Evolutionary conservation across 208 protist species (phyloP).

Genomic region (Wallacemonas sp.): DNA sequence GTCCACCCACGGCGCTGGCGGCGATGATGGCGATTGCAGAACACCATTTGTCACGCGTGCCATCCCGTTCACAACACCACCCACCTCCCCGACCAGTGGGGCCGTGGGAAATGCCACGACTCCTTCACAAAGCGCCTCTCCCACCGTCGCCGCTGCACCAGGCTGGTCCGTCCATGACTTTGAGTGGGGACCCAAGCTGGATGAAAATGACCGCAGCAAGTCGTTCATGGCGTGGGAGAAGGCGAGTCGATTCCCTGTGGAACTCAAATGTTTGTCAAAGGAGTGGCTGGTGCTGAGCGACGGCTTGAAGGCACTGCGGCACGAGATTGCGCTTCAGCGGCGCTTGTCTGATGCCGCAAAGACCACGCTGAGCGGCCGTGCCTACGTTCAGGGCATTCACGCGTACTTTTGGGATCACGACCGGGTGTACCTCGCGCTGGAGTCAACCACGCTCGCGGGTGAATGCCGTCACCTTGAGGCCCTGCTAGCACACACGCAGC

Average conservation of each 20-base stretch:
- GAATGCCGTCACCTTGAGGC: constrained; percentile 92
- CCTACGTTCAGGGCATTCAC: constrained; percentile 93
- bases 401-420: constrained; percentile 97
- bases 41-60: background rate
- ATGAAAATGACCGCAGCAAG: constrained; percentile 43
- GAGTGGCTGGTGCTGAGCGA: constrained; percentile 39
- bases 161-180: constrained; percentile 42
- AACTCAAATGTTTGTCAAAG: constrained; percentile 54
- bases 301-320: constrained; percentile 88
- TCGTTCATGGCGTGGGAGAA: constrained; percentile 44
- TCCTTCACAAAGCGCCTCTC: too few species aligned
- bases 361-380: constrained; percentile 66
- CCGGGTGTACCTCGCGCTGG: constrained; percentile 96
- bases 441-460: constrained; percentile 81
- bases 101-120: background rate
- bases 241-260: constrained; percentile 21
- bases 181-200: constrained; percentile 32
- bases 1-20: background rate
- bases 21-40: background rate
- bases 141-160: too few species aligned
- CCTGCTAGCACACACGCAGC: background rate
- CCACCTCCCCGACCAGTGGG: background rate
- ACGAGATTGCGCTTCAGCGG: constrained; percentile 97
- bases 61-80: background rate
- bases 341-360: constrained; percentile 31